Percentiles rank a stretch among this genome's conserved stretches.
Conservation (phyloP, 1,139 yeast species). For the Arxiozyma heterogenica region DNA sequence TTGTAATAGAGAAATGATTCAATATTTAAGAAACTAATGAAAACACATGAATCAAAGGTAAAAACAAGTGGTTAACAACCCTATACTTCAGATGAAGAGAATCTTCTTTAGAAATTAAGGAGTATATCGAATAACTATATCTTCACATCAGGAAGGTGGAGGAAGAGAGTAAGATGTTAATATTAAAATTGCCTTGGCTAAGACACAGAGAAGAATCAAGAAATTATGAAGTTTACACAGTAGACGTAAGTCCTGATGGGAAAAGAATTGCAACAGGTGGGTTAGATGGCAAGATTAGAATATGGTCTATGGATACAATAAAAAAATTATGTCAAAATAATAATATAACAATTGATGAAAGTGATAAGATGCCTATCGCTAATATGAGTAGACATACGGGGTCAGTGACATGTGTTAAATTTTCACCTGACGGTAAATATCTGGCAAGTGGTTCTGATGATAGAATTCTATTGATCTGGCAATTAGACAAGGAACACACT, state of each 20-base stretch:
- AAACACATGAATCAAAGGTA: background rate
- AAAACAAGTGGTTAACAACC: background rate
- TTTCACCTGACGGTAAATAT: conserved; percentile 85
- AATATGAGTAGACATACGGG: conserved; percentile 85
- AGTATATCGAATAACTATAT: no score
- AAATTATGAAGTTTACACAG: conserved; percentile 75
- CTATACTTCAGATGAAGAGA: background rate
- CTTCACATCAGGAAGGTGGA: background rate
- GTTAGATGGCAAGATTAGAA: conserved; percentile 82
- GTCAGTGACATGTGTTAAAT: conserved; percentile 86
- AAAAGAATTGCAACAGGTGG: conserved; percentile 89
- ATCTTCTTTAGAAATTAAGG: background rate
- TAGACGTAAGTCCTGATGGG: conserved; percentile 75
- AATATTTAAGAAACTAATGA: background rate
- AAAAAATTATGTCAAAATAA: conserved; percentile 12
- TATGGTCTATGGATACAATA: conserved; percentile 72
- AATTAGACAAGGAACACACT: conserved; percentile 70
- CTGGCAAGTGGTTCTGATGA: conserved; percentile 95
- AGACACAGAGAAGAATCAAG: conserved; percentile 71
- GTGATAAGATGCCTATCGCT: conserved; percentile 48
- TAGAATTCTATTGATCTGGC: conserved; percentile 86
- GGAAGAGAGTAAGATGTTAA: conserved; percentile 43
- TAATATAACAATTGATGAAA: conserved; percentile 24
- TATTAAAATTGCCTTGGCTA: conserved; percentile 79
- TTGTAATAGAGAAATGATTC: background rate